These are phyloP conservation scores for Fusarium sarcochroum DNA, from an alignment of 2,329 filamentous ascomycete genomes.

Conservation along the genomic window DNA sequence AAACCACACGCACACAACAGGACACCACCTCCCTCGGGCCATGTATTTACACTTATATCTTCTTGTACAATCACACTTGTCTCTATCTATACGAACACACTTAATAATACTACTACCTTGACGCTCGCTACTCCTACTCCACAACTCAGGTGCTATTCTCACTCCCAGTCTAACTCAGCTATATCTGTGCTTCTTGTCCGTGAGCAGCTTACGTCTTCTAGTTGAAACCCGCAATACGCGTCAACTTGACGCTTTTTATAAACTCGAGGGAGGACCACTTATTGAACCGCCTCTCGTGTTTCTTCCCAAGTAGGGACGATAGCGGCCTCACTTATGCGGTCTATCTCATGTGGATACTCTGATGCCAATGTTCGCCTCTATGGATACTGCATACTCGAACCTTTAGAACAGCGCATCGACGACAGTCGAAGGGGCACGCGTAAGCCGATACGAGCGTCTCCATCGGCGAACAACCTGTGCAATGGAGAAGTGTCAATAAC, in stretches of 20 bases:
- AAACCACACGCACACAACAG: conserved; percentile 17
- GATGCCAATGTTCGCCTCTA: conserved; percentile 16
- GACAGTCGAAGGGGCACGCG: conserved; percentile 32
- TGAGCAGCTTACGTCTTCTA: background rate
- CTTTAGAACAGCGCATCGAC: conserved; percentile 16
- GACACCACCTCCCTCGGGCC: conserved; percentile 34
- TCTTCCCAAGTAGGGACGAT: background rate
- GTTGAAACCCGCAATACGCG: background rate
- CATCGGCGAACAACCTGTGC: background rate
- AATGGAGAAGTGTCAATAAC: conserved; percentile 1
- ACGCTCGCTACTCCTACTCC: conserved; percentile 24
- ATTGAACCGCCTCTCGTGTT: conserved; percentile 7
- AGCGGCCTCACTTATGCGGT: background rate
- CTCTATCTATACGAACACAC: conserved; percentile 34
- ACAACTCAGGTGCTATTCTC: conserved; percentile 2
- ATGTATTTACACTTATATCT: conserved; percentile 42
- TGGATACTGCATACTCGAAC: conserved; percentile 1
- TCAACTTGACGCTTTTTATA: conserved; percentile 5
- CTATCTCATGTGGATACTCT: conserved; percentile 4
- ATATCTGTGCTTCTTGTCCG: background rate
- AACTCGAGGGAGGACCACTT: conserved; percentile 2
- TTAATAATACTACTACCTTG: conserved; percentile 37
- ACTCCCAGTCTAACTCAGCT: conserved; percentile 1
- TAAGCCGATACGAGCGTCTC: conserved; percentile 46
- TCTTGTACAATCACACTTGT: conserved; percentile 38